Evolutionary conservation across 345 rosid species (phyloP).

Genomic region (Hirschfeldia incana): DNA sequence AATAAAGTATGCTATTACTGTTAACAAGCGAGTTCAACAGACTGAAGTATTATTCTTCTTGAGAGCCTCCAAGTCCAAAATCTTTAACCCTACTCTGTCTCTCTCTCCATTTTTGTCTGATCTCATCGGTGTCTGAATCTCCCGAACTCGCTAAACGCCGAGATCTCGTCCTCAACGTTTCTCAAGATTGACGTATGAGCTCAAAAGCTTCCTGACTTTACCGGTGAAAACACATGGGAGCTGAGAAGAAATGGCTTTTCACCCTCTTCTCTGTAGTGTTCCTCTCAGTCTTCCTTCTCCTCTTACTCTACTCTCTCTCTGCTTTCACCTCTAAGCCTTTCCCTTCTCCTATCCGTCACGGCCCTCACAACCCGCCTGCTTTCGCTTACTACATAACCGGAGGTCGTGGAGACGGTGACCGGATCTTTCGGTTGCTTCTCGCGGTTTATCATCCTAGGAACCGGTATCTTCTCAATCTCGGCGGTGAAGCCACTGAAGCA

Average conservation of each 20-base stretch:
- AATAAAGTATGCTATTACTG: constrained; percentile 6
- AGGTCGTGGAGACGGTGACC: constrained; percentile 65
- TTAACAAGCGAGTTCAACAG: constrained; percentile 30
- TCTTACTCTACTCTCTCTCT: constrained; percentile 73
- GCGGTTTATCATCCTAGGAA: constrained; percentile 97
- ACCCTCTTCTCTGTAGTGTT: constrained; percentile 78
- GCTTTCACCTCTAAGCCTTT: constrained; percentile 66
- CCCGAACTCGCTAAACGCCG: neutral
- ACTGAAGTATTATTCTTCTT: constrained; percentile 25
- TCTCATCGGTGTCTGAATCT: constrained; percentile 14
- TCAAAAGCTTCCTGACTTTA: neutral
- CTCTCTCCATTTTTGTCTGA: constrained; percentile 14
- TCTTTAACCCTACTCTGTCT: constrained; percentile 12
- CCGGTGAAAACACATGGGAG: constrained; percentile 58
- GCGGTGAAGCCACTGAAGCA: constrained; percentile 71
- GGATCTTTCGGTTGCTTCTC: constrained; percentile 76
- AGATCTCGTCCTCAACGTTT: constrained; percentile 18
- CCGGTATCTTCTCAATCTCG: constrained; percentile 80
- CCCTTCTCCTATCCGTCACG: constrained; percentile 73
- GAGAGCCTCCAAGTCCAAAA: constrained; percentile 24
- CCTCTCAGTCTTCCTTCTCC: constrained; percentile 64
- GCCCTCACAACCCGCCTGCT: constrained; percentile 82
- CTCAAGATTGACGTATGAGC: constrained; percentile 24
- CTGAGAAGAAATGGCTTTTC: constrained; percentile 91
- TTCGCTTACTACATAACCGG: constrained; percentile 91